Evolutionary conservation across 2,329 filamentous ascomycete genomes (phyloP), one percentile per base, ranked within the genome.

Genomic region (Elsinoe arachidis): DNA sequence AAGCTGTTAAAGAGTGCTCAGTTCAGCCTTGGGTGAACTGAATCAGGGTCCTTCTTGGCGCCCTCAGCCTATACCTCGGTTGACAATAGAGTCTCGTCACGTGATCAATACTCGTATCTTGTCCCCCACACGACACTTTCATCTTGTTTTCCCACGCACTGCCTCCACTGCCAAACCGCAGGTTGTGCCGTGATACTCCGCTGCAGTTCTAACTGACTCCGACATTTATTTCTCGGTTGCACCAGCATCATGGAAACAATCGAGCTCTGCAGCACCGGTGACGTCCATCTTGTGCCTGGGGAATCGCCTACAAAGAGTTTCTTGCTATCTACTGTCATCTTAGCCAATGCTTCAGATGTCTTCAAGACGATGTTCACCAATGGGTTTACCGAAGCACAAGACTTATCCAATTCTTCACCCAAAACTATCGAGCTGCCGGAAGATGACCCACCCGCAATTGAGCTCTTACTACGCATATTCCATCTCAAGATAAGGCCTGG

Each of bases 311-410:
- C 30, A 2, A 38, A 53, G 14, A 4, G 49, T 11, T 53, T 10
- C 19, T 30, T 35, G 26, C 34, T 55, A 12, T 55, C 52, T 10
- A 11, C 52, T 10, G 52, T 15, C n/a, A 17, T 55, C 10, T 34
- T 55, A 3, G 26, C 11, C 6, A 39, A 55, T 34, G 10, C 17
- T 17, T 55, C 52, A 4, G 15, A 17, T 5, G 21, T 55, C 37
- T 54, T 55, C 52, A 44, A 26, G 43, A 34, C 35, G 5, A 55
- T 55, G 35, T 55, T 55, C 37, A 19, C 19, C 9, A 34, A 15
- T 4, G 4, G 10, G 5, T 55, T 41, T 23, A 6, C 52, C 11
- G 37, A 55, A 34, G 52, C 23, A 10, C 52, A 55, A 44, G 23
- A 19, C 1, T 15, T 44, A 11, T 55, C 52, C 11, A 30, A 2